Base-by-base conservation (phyloP, 495 filamentous ascomycete species). In the Daldinia decipiens region DNA sequence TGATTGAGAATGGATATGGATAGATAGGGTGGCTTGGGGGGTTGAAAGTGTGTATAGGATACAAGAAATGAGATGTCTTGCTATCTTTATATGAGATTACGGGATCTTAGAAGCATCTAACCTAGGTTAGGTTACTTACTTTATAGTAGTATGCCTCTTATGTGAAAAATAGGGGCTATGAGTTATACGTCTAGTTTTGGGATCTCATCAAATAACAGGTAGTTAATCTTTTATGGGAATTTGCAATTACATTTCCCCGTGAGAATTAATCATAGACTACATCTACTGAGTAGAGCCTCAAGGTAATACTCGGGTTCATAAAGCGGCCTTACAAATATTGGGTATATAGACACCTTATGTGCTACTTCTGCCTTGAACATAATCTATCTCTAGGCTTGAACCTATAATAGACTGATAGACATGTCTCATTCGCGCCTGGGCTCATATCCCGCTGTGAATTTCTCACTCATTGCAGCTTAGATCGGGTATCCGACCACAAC, bases 401-500 rank as follows among this genome's bases (percentile, higher is more conserved):
- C 19, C 8, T 47, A 12, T 12, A 24, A 24, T 13, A 21, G 11
- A 47, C 21, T 12, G 13, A 47, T 11, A 11, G 19, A 4, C 6
- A 4, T 47, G 24, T 24, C 19, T 21, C 43, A 47, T 47, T 24
- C 8, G 3, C 17, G 13, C 4, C 21, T 17, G 38, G 12, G n/a
- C 24, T 17, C 17, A 1, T 36, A 38, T 36, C 13, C 17, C 27
- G 31, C 3, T 40, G 17, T 5, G 21, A 63, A 36, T 15, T 7
- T 55, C 21, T 60, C 17, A 60, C 6, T 60, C 38, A 24, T 31
- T 61, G 43, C 9, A 24, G 7, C 68, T 77, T 81, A 70, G 80
- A 74, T 71, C 79, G 78, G 69, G 78, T 81, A 77, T 91, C 87
- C 64, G 80, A 87, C 92, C 93, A 97, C 78, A 99, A 77, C 40